phyloP scores from a whole-genome alignment of 495 filamentous ascomycete species.

The Penicillium fimorum region DNA sequence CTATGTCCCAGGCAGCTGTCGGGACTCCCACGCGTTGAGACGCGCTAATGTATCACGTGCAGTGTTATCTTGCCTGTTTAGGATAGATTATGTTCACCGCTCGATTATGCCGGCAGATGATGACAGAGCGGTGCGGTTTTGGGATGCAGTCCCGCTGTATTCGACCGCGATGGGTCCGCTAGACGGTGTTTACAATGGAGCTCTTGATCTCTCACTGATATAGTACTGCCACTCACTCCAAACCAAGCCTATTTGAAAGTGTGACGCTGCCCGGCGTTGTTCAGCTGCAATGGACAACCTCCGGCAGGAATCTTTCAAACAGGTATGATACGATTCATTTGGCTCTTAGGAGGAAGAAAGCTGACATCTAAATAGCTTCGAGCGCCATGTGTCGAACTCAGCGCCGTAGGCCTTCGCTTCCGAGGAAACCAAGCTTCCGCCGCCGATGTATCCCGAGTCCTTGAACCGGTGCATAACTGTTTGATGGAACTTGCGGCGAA shows the following conservation, averaged over 20 bases:
- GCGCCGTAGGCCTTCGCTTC: slow-evolving; percentile 63
- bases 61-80: slow-evolving; percentile 12
- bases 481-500: slow-evolving; percentile 52
- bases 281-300: slow-evolving; percentile 34
- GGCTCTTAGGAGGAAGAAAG: not conserved
- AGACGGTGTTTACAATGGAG: not conserved
- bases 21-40: slow-evolving; percentile 38
- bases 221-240: not conserved
- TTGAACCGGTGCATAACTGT: slow-evolving; percentile 52
- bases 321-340: slow-evolving; percentile 25
- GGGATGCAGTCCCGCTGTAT: slow-evolving; percentile 6
- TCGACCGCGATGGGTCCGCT: not conserved
- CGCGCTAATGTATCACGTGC: slow-evolving; percentile 41
- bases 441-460: slow-evolving; percentile 53
- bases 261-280: not conserved
- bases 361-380: slow-evolving; percentile 57
- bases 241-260: not conserved
- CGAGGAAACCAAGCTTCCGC: slow-evolving; percentile 51
- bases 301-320: slow-evolving; percentile 42
- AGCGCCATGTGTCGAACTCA: slow-evolving; percentile 73
- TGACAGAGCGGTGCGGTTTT: slow-evolving; percentile 16
- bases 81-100: slow-evolving; percentile 20
- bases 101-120: slow-evolving; percentile 20
- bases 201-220: not conserved
- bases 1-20: slow-evolving; percentile 15